These are phyloP conservation scores for Myxozyma kluyveri DNA, from an alignment of 805 yeast genomes.

Conservation along the genomic window DNA sequence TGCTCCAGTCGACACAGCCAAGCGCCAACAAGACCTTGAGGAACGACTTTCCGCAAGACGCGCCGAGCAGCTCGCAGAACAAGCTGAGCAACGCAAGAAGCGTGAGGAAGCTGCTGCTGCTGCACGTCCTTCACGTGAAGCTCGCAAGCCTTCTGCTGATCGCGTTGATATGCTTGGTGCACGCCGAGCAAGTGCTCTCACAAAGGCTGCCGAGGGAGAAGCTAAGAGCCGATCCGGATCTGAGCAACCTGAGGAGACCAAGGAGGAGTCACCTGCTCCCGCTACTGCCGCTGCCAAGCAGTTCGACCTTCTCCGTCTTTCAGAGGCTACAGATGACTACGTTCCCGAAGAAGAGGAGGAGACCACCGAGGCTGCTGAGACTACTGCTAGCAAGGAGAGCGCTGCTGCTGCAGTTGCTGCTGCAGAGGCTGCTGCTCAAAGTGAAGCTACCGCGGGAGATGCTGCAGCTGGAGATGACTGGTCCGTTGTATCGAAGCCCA, in stretches of 20 bases:
- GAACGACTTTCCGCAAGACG: constrained; percentile 31
- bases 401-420: constrained; percentile 18
- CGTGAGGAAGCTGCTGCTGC: constrained; percentile 7
- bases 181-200: constrained; percentile 1
- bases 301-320: constrained; percentile 20
- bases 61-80: constrained; percentile 7
- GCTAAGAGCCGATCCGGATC: constrained; percentile 17
- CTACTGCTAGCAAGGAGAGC: constrained; percentile 5
- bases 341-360: constrained; percentile 27
- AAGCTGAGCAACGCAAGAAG: constrained; percentile 4
- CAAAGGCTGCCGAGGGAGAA: not conserved
- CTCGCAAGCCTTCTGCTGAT: not conserved
- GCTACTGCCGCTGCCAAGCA: constrained; percentile 13
- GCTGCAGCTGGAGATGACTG: constrained; percentile 30
- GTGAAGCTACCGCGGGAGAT: constrained; percentile 17
- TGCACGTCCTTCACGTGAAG: constrained; percentile 13
- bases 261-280: not conserved
- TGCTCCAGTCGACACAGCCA: constrained; percentile 74
- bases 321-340: constrained; percentile 23
- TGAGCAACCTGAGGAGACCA: constrained; percentile 8
- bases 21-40: constrained; percentile 64
- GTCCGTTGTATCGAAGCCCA: constrained; percentile 28
- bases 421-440: constrained; percentile 13
- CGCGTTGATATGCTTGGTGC: not conserved
- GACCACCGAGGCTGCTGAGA: constrained; percentile 11